Conservation (phyloP, 306 rosid species). For the Malus sylvestris region DNA sequence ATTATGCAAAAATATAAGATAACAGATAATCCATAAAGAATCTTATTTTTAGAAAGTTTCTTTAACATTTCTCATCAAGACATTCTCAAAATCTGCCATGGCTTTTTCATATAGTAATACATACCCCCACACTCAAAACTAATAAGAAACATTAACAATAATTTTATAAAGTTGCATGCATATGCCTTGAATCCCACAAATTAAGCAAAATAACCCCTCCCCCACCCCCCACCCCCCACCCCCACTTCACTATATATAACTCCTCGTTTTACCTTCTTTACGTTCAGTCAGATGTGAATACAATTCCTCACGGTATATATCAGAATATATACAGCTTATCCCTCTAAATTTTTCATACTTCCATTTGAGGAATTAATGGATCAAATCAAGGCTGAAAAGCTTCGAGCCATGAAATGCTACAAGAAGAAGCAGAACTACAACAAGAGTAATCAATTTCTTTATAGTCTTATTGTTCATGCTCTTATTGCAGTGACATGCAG, state of each 20-base stretch:
- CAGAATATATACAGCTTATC: neutral
- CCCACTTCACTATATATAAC: slow-evolving; percentile 15
- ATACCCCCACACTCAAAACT: neutral
- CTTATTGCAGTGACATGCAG: slow-evolving; percentile 26
- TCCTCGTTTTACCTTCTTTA: slow-evolving; percentile 6
- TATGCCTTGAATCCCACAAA: neutral
- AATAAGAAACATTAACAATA: neutral
- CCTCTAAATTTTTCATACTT: neutral
- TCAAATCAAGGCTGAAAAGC: slow-evolving; percentile 13
- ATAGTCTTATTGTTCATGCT: slow-evolving; percentile 17
- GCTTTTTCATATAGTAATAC: slow-evolving; percentile 16
- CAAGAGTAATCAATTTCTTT: neutral
- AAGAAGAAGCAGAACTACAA: neutral
- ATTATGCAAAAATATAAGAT: fast-evolving
- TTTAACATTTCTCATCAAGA: too few relatives aligned
- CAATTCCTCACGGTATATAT: neutral
- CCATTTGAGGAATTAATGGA: slow-evolving; percentile 13
- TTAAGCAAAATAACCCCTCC: slow-evolving; percentile 3
- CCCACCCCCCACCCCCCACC: too few relatives aligned
- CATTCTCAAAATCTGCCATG: slow-evolving; percentile 16
- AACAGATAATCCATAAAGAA: fast-evolving
- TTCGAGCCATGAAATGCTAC: slow-evolving; percentile 20
- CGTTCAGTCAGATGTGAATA: slow-evolving; percentile 23
- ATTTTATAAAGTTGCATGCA: slow-evolving; percentile 3
- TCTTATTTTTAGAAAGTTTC: too few relatives aligned